Conservation (phyloP, 2,329 filamentous ascomycete species). For the Nemania sp. region DNA sequence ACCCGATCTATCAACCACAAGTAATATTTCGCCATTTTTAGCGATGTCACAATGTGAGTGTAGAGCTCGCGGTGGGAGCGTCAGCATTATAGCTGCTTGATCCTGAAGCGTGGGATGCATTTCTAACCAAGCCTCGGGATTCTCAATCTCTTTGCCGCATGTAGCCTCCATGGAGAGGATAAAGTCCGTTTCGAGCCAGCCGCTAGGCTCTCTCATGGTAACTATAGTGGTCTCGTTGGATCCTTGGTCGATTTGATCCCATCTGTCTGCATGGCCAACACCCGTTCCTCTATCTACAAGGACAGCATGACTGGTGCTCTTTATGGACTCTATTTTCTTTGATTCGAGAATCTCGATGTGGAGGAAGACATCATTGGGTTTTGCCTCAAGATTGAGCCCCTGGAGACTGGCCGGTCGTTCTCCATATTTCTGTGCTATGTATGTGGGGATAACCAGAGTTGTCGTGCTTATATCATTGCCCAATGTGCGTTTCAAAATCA, state of each 20-base stretch:
- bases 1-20: slow-evolving; percentile 39
- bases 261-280: slow-evolving; percentile 19
- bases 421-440: slow-evolving; percentile 35
- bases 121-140: slow-evolving; percentile 33
- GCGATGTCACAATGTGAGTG: neutral
- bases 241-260: slow-evolving; percentile 2
- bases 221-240: slow-evolving; percentile 8
- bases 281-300: slow-evolving; percentile 18
- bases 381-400: neutral
- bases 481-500: slow-evolving; percentile 32
- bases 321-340: slow-evolving; percentile 19
- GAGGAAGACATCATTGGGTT: slow-evolving; percentile 18
- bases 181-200: slow-evolving; percentile 33
- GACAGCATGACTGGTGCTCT: slow-evolving; percentile 30
- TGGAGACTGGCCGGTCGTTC: slow-evolving; percentile 21
- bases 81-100: slow-evolving; percentile 36
- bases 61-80: slow-evolving; percentile 28
- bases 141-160: slow-evolving; percentile 7
- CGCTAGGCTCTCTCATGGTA: slow-evolving; percentile 11
- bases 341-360: slow-evolving; percentile 23
- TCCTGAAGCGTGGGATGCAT: slow-evolving; percentile 29
- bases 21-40: slow-evolving; percentile 21
- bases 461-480: slow-evolving; percentile 24
- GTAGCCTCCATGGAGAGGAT: slow-evolving; percentile 32
- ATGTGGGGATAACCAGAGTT: slow-evolving; percentile 33